These are phyloP conservation scores for Mallotus japonicus DNA, from an alignment of 441 rosid species.

Conservation along the genomic window DNA sequence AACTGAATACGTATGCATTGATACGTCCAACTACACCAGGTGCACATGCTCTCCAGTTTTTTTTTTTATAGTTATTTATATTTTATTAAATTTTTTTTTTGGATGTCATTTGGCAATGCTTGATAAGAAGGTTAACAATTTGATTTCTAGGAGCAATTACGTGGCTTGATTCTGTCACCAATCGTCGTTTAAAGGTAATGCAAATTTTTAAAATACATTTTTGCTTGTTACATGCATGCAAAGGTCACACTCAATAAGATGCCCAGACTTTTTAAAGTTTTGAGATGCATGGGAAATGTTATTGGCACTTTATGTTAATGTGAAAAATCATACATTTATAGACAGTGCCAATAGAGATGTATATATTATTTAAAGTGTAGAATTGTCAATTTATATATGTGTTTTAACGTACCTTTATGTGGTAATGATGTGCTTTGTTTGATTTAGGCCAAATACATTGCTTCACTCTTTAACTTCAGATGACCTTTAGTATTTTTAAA, in stretches of 20 bases:
- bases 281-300: neutral
- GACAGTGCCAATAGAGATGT: neutral
- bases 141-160: constrained; percentile 53
- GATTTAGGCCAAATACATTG: neutral
- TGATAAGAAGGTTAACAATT: constrained; percentile 2
- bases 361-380: neutral
- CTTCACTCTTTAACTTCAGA: too few species aligned
- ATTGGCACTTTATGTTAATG: neutral
- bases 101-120: constrained; percentile 13
- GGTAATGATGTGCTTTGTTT: neutral
- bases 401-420: neutral
- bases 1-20: constrained; percentile 77
- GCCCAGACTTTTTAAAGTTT: neutral
- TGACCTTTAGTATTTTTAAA: too few species aligned
- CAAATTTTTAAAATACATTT: constrained; percentile 16
- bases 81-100: constrained; percentile 14
- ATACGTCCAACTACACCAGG: constrained; percentile 84
- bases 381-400: neutral
- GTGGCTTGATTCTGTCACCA: constrained; percentile 95
- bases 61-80: neutral
- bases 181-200: constrained; percentile 81
- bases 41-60: constrained; percentile 12
- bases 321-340: neutral
- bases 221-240: neutral
- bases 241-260: neutral